Conservation (phyloP, 1,284 basidiomycete species). For the Ustilago lituana region DNA sequence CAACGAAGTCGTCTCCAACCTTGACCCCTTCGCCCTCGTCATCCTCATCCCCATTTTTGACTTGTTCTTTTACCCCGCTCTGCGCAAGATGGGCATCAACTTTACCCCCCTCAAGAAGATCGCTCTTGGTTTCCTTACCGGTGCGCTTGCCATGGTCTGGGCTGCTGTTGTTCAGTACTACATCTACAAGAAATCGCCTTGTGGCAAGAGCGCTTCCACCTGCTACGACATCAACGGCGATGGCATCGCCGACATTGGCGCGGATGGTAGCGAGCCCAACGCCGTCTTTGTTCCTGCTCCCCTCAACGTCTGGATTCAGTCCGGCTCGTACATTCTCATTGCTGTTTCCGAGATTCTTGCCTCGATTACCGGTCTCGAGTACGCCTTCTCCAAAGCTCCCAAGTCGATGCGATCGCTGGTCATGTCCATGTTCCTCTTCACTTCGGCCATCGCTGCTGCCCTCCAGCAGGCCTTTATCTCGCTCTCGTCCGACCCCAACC, state of each 20-base stretch:
- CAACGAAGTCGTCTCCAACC: conserved; percentile 81
- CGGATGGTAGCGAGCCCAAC: conserved; percentile 21
- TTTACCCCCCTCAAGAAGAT: conserved; percentile 74
- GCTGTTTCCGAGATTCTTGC: conserved; percentile 77
- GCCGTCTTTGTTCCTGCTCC: conserved; percentile 40
- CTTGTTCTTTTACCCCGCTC: conserved; percentile 76
- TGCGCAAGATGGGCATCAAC: conserved; percentile 75
- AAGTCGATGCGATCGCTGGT: conserved; percentile 68
- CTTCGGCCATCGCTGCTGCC: conserved; percentile 72
- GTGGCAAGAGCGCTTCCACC: conserved; percentile 68
- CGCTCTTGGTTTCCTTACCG: conserved; percentile 75
- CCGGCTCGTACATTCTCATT: conserved; percentile 70
- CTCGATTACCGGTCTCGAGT: conserved; percentile 81
- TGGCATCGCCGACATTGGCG: conserved; percentile 29
- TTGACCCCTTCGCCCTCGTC: conserved; percentile 75
- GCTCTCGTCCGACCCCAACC: conserved; percentile 71
- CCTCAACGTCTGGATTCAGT: conserved; percentile 68
- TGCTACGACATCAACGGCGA: conserved; percentile 56
- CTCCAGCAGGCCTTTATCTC: conserved; percentile 73
- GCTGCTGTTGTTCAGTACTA: conserved; percentile 74
- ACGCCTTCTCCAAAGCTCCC: conserved; percentile 80
- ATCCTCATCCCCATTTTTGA: conserved; percentile 69
- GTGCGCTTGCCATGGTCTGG: conserved; percentile 72
- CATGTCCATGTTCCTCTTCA: conserved; percentile 73
- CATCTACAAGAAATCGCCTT: conserved; percentile 72